Base-by-base conservation (phyloP, 768 basidiomycete species). In the Boletus tylopilopsis region DNA sequence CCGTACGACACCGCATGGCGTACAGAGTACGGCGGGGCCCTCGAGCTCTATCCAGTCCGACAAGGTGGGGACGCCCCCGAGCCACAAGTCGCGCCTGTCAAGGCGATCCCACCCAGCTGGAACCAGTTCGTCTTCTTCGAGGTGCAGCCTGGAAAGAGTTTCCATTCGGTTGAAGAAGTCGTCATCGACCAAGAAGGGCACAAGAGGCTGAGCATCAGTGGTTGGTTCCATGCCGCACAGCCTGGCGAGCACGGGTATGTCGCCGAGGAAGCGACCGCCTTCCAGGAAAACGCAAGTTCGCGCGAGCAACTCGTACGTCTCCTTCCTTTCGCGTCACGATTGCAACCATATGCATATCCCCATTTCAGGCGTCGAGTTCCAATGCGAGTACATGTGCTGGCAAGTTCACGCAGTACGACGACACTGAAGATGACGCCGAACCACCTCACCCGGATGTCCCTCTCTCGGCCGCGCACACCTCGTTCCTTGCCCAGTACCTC, bases 111-210 rank as follows among this genome's bases (percentile, higher is more conserved):
- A 2, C 90, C 90, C 7, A 83, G 81, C 60, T 91, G 90, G 90
- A 92, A 92, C 62, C 90, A 92, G 66, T 90, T 91, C 55, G 76
- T 91, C 27, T 85, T 90, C 63, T 91, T 90, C 60, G 82, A 86
- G 60, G 94, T 96, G n/a, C 92, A 95, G 68, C 95, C 95, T 0
- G 94, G 95, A 0, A 75, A 78, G 66, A 96, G 94, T 61, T 97
- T 97, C 71, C 95, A 98, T 68, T 90, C 93, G 0, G 95, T 98
- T 5, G 90, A 97, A 62, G 95, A 98, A 66, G 95, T 97, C 27
- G 82, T 95, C n/a, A 85, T 90, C 0, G 81, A 69, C 19, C 71
- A 82, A 54, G 87, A 88, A 37, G 86, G 85, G 0, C 70, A 82
- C 37, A 78, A 86, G 58, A 74, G 95, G 30, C 69, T 97, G 59